Base-by-base conservation (phyloP, 257 asterid species). In the Ajuga chamaepitys region DNA sequence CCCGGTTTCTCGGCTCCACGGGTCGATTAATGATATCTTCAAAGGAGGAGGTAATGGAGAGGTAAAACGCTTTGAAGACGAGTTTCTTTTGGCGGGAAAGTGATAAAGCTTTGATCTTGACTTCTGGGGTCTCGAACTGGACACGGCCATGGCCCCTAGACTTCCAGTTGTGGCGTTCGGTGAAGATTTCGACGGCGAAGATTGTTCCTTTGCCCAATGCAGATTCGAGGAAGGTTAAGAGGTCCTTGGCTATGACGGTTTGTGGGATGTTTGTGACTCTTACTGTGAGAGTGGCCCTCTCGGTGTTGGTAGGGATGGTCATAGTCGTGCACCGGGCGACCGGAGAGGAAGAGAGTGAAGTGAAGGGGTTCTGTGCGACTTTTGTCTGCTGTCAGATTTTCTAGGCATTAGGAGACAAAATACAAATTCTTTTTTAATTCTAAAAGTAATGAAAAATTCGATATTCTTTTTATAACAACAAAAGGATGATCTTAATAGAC, bases 111-210 rank as follows among this genome's bases (percentile, higher is more conserved):
- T 70, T 58, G 48, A 20, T 13, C 47, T 82, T 93, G 26, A 81
- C 62, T 24, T 81, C 71, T 24, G 74, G 73, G 63, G 38, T 72
- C 57, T 89, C 91, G 80, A 93, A 87, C 61, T 93, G 98, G 12
- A 86, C 86, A 13, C 87, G 84, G 42, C 98, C 98, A 64, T 80
- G 85, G 71, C 97, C 95, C 79, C 85, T 82, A 38, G 96, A 90
- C 67, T 83, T 89, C 98, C 98, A 93, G 70, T 87, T 85, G 25
- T 66, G 73, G 80, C 72, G 93, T 60, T 84, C 96, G 0, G 96
- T 81, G 80, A 84, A 84, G 38, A 93, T 89, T 20, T 89, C 91
- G 7, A 87, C 64, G 35, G 98, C 96, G 70, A 75, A 93, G 55
- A 93, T 71, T 4, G 91, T 55, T 57, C 68, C 87, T 61, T 79